A percentile compares a stretch with the other conserved stretches of the same genome.
Evolutionary conservation across 495 filamentous ascomycete species (phyloP).

Genomic region (Hyaloscypha hepaticicola): DNA sequence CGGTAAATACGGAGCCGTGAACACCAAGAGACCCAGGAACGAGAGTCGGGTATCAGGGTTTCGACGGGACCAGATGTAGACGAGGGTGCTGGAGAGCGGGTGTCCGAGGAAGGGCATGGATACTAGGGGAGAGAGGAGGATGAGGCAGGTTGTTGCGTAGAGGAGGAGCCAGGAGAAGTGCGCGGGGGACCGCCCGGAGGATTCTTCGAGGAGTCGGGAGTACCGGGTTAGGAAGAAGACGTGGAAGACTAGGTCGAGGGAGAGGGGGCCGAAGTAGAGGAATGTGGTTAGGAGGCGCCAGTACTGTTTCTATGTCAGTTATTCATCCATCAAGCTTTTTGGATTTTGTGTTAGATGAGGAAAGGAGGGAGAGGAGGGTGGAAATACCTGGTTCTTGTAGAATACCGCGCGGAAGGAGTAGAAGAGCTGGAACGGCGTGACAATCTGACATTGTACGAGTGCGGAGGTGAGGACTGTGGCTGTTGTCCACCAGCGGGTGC

Average conservation of each 20-base stretch:
- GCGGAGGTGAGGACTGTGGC: constrained; percentile 86
- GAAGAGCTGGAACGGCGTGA: constrained; percentile 92
- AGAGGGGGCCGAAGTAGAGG: constrained; percentile 93
- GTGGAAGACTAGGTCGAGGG: constrained; percentile 94
- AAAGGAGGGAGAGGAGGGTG: constrained; percentile 12
- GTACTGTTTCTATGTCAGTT: constrained; percentile 56
- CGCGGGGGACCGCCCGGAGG: constrained; percentile 77
- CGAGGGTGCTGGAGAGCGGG: constrained; percentile 82
- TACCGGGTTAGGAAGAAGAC: constrained; percentile 99
- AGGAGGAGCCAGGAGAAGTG: constrained; percentile 92
- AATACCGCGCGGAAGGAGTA: constrained; percentile 95
- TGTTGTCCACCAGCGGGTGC: constrained; percentile 94
- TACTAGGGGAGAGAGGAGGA: constrained; percentile 77
- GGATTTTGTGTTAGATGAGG: background rate
- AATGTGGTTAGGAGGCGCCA: constrained; percentile 95
- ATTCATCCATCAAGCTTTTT: too few species aligned
- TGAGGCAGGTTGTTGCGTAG: constrained; percentile 74
- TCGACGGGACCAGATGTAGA: constrained; percentile 97
- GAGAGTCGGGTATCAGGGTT: constrained; percentile 91
- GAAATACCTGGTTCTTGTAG: constrained; percentile 73
- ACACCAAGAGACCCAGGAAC: constrained; percentile 86
- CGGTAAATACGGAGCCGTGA: constrained; percentile 90
- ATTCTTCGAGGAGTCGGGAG: constrained; percentile 92
- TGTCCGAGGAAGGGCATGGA: constrained; percentile 91
- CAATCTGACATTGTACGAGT: constrained; percentile 86